These are phyloP conservation scores for Chamaecrista fasciculata DNA, from an alignment of 306 rosid genomes.

Conservation along the genomic window DNA sequence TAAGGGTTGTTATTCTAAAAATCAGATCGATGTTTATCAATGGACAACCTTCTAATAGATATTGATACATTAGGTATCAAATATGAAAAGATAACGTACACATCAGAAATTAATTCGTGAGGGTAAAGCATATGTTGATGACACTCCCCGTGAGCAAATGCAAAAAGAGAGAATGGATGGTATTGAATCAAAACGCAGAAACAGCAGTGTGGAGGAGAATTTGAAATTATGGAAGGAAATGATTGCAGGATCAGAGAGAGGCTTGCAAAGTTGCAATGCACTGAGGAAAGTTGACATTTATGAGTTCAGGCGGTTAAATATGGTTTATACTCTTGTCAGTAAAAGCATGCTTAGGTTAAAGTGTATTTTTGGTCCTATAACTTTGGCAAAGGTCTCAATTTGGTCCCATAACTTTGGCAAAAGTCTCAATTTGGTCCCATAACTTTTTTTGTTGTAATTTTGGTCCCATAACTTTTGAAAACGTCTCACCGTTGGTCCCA, in stretches of 20 bases:
- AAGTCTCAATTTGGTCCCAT: no score
- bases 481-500: no score
- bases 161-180: constrained; percentile 90
- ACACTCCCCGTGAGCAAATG: constrained; percentile 98
- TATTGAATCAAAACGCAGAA: constrained; percentile 71
- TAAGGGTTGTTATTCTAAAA: neutral
- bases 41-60: constrained; percentile 79
- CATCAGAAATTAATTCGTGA: constrained; percentile 74
- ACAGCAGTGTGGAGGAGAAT: constrained; percentile 63
- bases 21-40: no score
- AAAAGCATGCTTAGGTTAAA: constrained; percentile 91
- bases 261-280: constrained; percentile 87
- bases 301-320: constrained; percentile 85
- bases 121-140: constrained; percentile 95
- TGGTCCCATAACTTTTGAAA: no score
- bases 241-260: constrained; percentile 82
- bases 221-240: constrained; percentile 81
- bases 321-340: constrained; percentile 97
- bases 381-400: no score
- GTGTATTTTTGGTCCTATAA: no score
- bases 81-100: constrained; percentile 62
- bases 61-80: constrained; percentile 78
- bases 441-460: no score
- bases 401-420: no score
- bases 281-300: constrained; percentile 69